Evolutionary conservation across 1,139 yeast species (phyloP).

Genomic region (Ogataea hybrid): DNA sequence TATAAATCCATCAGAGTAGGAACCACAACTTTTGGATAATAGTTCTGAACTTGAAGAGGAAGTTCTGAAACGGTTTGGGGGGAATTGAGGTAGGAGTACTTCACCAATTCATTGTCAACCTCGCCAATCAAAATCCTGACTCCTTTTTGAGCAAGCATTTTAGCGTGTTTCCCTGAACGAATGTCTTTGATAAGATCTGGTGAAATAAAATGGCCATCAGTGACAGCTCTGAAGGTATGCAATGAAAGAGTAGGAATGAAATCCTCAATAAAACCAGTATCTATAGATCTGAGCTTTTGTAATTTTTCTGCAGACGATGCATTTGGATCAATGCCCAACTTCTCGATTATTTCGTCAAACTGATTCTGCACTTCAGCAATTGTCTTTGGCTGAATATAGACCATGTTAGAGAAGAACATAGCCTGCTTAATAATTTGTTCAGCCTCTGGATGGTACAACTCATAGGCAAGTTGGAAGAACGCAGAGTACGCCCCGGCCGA

Average conservation of each 20-base stretch:
- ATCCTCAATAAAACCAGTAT: conserved; percentile 26
- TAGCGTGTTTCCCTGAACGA: conserved; percentile 34
- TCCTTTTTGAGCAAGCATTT: conserved; percentile 24
- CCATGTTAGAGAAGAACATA: conserved; percentile 35
- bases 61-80: conserved; percentile 31
- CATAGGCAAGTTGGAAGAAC: conserved; percentile 38
- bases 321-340: conserved; percentile 16
- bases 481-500: conserved; percentile 37
- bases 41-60: conserved; percentile 34
- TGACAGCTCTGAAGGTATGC: conserved; percentile 41
- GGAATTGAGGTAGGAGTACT: conserved; percentile 36
- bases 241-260: conserved; percentile 31
- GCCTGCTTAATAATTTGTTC: conserved; percentile 37
- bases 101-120: conserved; percentile 36
- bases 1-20: conserved; percentile 33
- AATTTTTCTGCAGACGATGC: conserved; percentile 18
- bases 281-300: conserved; percentile 15
- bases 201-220: conserved; percentile 37
- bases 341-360: conserved; percentile 35
- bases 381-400: conserved; percentile 38
- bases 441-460: conserved; percentile 36
- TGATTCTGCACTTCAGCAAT: conserved; percentile 36
- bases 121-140: conserved; percentile 37
- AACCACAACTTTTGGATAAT: conserved; percentile 35
- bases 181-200: conserved; percentile 33